Evolutionary conservation across 306 rosid species (phyloP).

Genomic region (Calophaca sinica): DNA sequence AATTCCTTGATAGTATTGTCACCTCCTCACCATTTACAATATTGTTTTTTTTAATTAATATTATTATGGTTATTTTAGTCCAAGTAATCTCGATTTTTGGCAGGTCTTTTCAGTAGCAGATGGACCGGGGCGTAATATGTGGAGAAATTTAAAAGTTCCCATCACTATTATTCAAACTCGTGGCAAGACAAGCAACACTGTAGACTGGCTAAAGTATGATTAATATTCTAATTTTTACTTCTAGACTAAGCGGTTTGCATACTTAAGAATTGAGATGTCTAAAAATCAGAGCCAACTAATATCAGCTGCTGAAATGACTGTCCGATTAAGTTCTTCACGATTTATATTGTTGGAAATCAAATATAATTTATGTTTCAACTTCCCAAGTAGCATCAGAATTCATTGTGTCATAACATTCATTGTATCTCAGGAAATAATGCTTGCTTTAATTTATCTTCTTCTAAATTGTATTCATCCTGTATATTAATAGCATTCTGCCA

Average conservation of each 20-base stretch:
- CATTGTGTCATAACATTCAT: no score
- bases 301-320: slow-evolving; percentile 1
- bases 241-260: slow-evolving; percentile 14
- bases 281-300: slow-evolving; percentile 14
- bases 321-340: not conserved
- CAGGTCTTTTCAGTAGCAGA: slow-evolving; percentile 89
- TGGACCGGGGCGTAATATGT: slow-evolving; percentile 73
- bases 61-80: slow-evolving; percentile 35
- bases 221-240: slow-evolving; percentile 34
- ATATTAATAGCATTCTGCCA: no score
- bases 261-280: slow-evolving; percentile 31
- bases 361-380: no score
- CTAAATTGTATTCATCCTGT: no score
- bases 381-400: no score
- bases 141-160: slow-evolving; percentile 76
- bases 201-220: slow-evolving; percentile 94
- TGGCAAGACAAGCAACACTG: slow-evolving; percentile 55
- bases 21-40: slow-evolving; percentile 4
- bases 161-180: slow-evolving; percentile 64
- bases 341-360: not conserved
- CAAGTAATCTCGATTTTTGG: slow-evolving; percentile 39
- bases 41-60: not conserved
- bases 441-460: no score
- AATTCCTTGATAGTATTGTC: not conserved
- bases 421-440: no score